Conservation (phyloP, 805 yeast genomes). For the Ogataea trehalophila region DNA sequence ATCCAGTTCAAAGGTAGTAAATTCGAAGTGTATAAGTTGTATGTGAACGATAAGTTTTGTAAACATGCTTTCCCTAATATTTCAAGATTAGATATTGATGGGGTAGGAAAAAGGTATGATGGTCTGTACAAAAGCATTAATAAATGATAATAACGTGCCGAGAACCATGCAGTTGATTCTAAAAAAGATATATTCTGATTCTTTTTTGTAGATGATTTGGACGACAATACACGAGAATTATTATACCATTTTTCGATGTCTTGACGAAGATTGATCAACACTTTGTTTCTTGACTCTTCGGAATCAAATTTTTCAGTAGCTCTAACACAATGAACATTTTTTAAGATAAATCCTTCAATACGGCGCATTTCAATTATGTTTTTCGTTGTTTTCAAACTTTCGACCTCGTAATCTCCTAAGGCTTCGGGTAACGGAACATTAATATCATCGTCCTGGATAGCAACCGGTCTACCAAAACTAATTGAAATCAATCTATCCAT, state of each 20-base stretch:
- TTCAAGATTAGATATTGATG: constrained; percentile 36
- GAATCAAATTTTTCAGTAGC: constrained; percentile 30
- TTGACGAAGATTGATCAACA: constrained; percentile 31
- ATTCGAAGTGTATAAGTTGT: constrained; percentile 39
- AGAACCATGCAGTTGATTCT: constrained; percentile 33
- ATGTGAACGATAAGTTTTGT: constrained; percentile 41
- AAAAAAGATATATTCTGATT: constrained; percentile 21
- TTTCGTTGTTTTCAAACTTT: constrained; percentile 36
- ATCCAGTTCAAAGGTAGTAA: constrained; percentile 48
- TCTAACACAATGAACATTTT: constrained; percentile 41
- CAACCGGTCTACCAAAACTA: constrained; percentile 24
- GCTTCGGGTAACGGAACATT: constrained; percentile 29
- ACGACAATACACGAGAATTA: constrained; percentile 18
- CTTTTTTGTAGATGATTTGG: constrained; percentile 8
- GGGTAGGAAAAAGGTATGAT: constrained; percentile 42
- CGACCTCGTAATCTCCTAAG: constrained; percentile 36
- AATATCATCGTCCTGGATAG: constrained; percentile 26
- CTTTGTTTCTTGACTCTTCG: constrained; percentile 29
- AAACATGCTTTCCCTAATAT: constrained; percentile 41
- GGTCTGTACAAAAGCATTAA: constrained; percentile 46
- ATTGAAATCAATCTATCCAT: constrained; percentile 26
- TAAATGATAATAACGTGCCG: constrained; percentile 41
- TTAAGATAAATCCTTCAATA: constrained; percentile 44
- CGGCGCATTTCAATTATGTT: constrained; percentile 40
- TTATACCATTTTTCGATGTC: constrained; percentile 35